Percentiles rank a stretch among this genome's conserved stretches.
Conservation (phyloP, 306 rosid genomes). For the Vicia villosa region DNA sequence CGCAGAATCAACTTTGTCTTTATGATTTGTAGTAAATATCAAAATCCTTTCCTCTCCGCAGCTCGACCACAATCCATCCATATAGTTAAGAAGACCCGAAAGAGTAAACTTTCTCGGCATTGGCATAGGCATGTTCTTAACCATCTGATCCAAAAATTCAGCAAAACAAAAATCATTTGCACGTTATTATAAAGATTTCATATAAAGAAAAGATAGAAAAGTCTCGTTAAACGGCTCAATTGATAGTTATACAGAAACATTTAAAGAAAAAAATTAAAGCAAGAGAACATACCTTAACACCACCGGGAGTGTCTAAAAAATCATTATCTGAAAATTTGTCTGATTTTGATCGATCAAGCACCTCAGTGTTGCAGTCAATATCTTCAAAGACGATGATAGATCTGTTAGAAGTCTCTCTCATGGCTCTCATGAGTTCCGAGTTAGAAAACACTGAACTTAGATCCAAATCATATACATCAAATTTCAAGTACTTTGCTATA, state of each 20-base stretch:
- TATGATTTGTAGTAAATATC: slow-evolving; percentile 64
- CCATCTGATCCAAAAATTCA: background rate
- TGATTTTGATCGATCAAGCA: slow-evolving; percentile 27
- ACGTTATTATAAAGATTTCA: background rate
- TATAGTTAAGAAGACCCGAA: slow-evolving; percentile 51
- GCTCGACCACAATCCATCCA: slow-evolving; percentile 72
- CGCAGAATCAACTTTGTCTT: slow-evolving; percentile 54
- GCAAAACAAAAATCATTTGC: background rate
- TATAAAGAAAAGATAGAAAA: no score
- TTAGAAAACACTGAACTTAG: slow-evolving; percentile 33
- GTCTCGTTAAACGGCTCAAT: no score
- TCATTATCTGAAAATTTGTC: background rate
- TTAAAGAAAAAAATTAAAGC: background rate
- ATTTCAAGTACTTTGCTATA: slow-evolving; percentile 43
- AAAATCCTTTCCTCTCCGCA: slow-evolving; percentile 69
- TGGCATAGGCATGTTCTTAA: background rate
- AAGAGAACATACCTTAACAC: slow-evolving; percentile 16
- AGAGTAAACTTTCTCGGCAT: slow-evolving; percentile 37
- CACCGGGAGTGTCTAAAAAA: background rate
- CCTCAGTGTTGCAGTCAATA: slow-evolving; percentile 46
- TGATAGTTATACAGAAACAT: no score
- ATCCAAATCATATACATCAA: slow-evolving; percentile 53
- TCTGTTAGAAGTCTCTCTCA: slow-evolving; percentile 35
- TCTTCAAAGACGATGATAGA: slow-evolving; percentile 54
- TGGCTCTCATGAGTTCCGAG: slow-evolving; percentile 24